phyloP scores from a whole-genome alignment of 202 grass and related monocot species.

The Alloteropsis angusta region DNA sequence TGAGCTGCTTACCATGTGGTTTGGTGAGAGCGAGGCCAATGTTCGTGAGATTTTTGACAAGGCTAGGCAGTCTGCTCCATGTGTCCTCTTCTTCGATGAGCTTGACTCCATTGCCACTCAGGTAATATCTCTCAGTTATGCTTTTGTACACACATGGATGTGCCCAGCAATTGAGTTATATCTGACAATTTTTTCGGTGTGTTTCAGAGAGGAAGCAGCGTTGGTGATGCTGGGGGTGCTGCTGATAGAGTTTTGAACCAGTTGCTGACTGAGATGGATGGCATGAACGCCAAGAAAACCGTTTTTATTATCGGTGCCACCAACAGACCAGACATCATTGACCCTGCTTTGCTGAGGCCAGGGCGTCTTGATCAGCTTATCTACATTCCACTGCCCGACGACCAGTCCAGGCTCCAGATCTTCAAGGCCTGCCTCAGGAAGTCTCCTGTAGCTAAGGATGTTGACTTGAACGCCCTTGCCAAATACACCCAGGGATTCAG shows the following conservation, averaged over 20 bases:
- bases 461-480: conserved; percentile 41
- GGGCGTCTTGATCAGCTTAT: conserved; percentile 56
- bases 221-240: conserved; percentile 57
- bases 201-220: conserved; percentile 51
- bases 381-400: conserved; percentile 52
- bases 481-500: conserved; percentile 52
- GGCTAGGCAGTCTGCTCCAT: conserved; percentile 69
- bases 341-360: conserved; percentile 55
- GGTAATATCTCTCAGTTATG: conserved; percentile 1
- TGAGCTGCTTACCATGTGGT: conserved; percentile 75
- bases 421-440: conserved; percentile 58
- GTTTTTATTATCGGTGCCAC: conserved; percentile 63
- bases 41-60: conserved; percentile 70
- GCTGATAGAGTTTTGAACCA: conserved; percentile 59
- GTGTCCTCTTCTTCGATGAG: conserved; percentile 69
- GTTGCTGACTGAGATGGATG: conserved; percentile 64
- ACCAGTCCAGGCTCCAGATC: conserved; percentile 41
- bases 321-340: conserved; percentile 59
- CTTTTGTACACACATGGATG: not conserved
- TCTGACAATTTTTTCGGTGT: not conserved
- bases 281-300: conserved; percentile 64
- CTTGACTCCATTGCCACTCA: conserved; percentile 73
- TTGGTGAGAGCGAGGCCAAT: conserved; percentile 74
- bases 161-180: not conserved
- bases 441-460: conserved; percentile 56